These are phyloP conservation scores for Rostrohypoxylon terebratum DNA, from an alignment of 495 filamentous ascomycete species.

Conservation along the genomic window DNA sequence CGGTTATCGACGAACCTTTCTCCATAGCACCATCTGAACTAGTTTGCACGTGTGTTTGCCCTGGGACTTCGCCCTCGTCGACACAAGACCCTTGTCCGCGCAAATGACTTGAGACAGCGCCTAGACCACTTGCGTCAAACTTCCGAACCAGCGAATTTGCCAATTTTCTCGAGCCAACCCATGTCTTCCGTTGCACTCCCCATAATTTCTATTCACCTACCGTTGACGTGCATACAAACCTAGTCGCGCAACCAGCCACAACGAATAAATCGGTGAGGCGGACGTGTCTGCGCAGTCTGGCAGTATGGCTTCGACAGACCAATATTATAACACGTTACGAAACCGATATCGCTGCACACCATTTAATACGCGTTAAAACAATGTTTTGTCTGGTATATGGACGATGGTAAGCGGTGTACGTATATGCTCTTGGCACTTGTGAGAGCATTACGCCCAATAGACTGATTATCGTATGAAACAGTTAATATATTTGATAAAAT, in stretches of 20 bases:
- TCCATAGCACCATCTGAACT: constrained; percentile 5
- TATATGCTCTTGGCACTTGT: neutral
- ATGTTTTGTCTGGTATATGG: constrained; percentile 6
- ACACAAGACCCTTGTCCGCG: constrained; percentile 29
- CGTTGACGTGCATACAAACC: constrained; percentile 41
- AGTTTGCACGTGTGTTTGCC: constrained; percentile 21
- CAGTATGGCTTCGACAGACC: constrained; percentile 19
- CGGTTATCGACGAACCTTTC: constrained; percentile 18
- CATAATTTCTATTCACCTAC: constrained; percentile 41
- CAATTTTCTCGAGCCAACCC: constrained; percentile 26
- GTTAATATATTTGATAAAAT: neutral
- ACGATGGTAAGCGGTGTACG: constrained; percentile 2
- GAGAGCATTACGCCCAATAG: neutral
- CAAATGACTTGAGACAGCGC: constrained; percentile 42
- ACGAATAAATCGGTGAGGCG: constrained; percentile 37
- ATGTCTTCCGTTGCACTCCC: constrained; percentile 30
- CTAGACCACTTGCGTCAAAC: constrained; percentile 42
- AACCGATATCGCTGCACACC: constrained; percentile 16
- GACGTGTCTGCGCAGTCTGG: constrained; percentile 1
- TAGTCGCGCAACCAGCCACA: constrained; percentile 26
- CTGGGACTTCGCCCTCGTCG: constrained; percentile 12
- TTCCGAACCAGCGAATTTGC: constrained; percentile 33
- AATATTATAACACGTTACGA: constrained; percentile 23
- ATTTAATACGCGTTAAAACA: constrained; percentile 12
- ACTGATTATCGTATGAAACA: neutral